A percentile compares a stretch with the other conserved stretches of the same genome.
phyloP scores from a whole-genome alignment of 805 yeast genomes.

The Candida patagonica region DNA sequence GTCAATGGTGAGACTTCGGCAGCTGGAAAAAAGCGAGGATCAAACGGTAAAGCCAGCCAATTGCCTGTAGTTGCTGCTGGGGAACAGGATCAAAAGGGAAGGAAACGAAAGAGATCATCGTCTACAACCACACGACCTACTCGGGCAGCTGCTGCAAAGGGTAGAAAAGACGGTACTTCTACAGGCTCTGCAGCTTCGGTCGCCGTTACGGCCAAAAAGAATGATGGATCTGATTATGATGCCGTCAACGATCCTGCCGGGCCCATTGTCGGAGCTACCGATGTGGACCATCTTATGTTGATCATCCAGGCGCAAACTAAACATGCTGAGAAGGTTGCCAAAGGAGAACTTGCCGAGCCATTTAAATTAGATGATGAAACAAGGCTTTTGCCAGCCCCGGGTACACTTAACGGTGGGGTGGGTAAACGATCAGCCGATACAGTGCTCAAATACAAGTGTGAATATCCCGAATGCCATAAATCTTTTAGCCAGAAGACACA shows the following conservation, averaged over 20 bases:
- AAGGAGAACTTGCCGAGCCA: slow-evolving; percentile 53
- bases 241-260: neutral
- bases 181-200: neutral
- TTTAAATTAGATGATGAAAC: slow-evolving; percentile 14
- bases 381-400: slow-evolving; percentile 15
- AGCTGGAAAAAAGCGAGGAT: too few species aligned
- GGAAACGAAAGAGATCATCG: slow-evolving; percentile 4
- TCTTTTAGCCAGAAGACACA: slow-evolving; percentile 85
- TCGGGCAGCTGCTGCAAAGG: neutral
- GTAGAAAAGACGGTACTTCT: neutral
- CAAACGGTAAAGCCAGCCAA: too few species aligned
- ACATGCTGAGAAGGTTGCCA: slow-evolving; percentile 49
- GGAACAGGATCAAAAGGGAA: slow-evolving; percentile 6
- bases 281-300: slow-evolving; percentile 84
- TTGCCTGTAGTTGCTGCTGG: slow-evolving; percentile 6
- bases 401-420: slow-evolving; percentile 77
- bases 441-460: slow-evolving; percentile 24
- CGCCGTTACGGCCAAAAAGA: neutral
- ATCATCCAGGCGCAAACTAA: slow-evolving; percentile 83
- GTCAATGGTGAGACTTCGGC: too few species aligned
- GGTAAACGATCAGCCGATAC: slow-evolving; percentile 62
- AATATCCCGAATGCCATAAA: slow-evolving; percentile 51
- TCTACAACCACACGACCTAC: too few species aligned
- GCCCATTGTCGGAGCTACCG: slow-evolving; percentile 64
- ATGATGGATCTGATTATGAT: neutral